Evolutionary conservation across 129 eudicot genomes (phyloP).

Genomic region (Scalesia atractyloides): DNA sequence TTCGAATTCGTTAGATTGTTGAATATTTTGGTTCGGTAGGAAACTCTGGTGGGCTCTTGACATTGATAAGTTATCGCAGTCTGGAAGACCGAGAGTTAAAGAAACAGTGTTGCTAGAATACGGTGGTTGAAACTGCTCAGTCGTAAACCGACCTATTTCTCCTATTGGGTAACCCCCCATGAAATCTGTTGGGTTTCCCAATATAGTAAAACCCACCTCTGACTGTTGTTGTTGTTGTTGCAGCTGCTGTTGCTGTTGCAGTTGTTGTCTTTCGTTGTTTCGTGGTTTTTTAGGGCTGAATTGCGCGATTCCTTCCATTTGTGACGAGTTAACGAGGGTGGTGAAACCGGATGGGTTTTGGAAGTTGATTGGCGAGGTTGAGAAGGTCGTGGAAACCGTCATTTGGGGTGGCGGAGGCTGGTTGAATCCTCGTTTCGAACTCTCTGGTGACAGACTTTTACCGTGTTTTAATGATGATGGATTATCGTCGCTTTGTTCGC

Average conservation of each 20-base stretch:
- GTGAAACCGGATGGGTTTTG: conserved; percentile 50
- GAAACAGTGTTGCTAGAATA: conserved; percentile 76
- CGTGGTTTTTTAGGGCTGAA: conserved; percentile 69
- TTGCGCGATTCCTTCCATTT: conserved; percentile 59
- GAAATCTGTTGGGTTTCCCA: conserved; percentile 73
- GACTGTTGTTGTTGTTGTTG: conserved; percentile 40
- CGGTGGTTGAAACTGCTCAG: conserved; percentile 55
- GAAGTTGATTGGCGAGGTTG: conserved; percentile 43
- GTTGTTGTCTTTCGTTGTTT: conserved; percentile 46
- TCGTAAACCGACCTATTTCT: conserved; percentile 62
- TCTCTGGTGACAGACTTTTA: conserved; percentile 35
- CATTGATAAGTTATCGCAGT: conserved; percentile 64
- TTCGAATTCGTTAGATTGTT: conserved; percentile 57
- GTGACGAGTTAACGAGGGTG: conserved; percentile 63
- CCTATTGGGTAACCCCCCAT: conserved; percentile 71
- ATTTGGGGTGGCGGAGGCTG: conserved; percentile 25
- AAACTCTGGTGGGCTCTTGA: conserved; percentile 56
- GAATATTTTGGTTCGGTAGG: conserved; percentile 59
- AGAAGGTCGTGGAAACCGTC: conserved; percentile 38
- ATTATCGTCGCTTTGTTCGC: conserved; percentile 57
- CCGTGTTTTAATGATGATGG: conserved; percentile 32
- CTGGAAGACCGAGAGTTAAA: conserved; percentile 84
- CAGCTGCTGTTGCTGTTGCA: too few relatives aligned
- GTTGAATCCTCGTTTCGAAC: conserved; percentile 36
- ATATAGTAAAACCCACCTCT: conserved; percentile 53